Evolutionary conservation across 345 rosid species (phyloP).

Genomic region (Murraya koenigii): DNA sequence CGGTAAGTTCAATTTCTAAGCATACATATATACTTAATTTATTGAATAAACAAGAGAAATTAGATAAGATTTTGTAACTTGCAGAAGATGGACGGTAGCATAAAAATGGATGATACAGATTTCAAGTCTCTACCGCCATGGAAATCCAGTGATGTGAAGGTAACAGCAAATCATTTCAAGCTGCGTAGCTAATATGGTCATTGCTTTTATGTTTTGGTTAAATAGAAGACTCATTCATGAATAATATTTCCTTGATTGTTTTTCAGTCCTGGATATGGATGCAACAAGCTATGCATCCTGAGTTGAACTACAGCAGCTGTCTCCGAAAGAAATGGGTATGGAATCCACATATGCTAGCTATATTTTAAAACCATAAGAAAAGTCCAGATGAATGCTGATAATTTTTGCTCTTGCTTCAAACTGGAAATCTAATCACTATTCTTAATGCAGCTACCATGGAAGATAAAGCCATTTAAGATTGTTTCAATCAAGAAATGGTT

Average conservation of each 20-base stretch:
- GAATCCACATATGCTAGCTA: background rate
- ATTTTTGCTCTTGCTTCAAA: background rate
- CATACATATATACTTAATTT: background rate
- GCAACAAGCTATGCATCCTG: slow-evolving; percentile 99
- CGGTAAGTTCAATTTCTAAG: slow-evolving; percentile 38
- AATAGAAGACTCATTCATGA: background rate
- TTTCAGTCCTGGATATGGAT: slow-evolving; percentile 97
- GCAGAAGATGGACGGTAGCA: slow-evolving; percentile 54
- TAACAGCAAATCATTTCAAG: slow-evolving; percentile 10
- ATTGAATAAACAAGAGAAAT: background rate
- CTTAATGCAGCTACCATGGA: slow-evolving; percentile 63
- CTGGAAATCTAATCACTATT: background rate
- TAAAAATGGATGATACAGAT: slow-evolving; percentile 62
- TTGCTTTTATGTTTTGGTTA: background rate
- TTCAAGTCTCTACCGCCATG: slow-evolving; percentile 73
- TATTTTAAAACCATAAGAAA: background rate
- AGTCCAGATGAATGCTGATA: background rate
- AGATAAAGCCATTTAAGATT: slow-evolving; percentile 44
- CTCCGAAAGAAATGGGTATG: slow-evolving; percentile 81
- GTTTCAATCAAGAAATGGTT: slow-evolving; percentile 79
- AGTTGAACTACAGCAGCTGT: slow-evolving; percentile 73
- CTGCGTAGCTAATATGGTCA: background rate
- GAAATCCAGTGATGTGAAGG: slow-evolving; percentile 92
- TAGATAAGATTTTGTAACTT: background rate
- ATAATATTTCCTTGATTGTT: background rate